Evolutionary conservation across 805 yeast species (phyloP).

Genomic region (Lipomyces sp.): DNA sequence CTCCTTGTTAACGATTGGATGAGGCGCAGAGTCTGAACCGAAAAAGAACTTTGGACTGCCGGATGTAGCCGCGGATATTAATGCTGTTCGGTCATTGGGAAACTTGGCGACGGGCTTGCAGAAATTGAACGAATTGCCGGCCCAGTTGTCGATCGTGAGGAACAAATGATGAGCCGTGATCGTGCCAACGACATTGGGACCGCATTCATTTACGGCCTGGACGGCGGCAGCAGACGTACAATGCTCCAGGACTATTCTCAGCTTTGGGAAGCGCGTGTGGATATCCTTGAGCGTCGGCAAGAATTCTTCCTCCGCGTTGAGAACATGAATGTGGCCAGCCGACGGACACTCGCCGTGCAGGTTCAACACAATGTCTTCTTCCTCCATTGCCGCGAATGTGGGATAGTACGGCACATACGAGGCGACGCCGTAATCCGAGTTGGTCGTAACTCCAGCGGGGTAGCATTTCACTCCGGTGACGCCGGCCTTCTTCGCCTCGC

Average conservation of each 20-base stretch:
- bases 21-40: constrained; percentile 98
- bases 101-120: constrained; percentile 98
- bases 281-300: constrained; percentile 81
- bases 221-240: constrained; percentile 91
- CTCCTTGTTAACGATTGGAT: constrained; percentile 75
- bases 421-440: constrained; percentile 85
- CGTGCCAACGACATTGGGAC: constrained; percentile 79
- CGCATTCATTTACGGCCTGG: constrained; percentile 67
- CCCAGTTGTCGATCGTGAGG: constrained; percentile 91
- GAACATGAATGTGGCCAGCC: constrained; percentile 71
- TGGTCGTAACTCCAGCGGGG: constrained; percentile 99
- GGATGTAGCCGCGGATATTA: constrained; percentile 82
- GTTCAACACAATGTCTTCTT: constrained; percentile 71
- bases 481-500: constrained; percentile 65
- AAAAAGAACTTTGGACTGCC: constrained; percentile 92
- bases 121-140: constrained; percentile 90
- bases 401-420: constrained; percentile 89
- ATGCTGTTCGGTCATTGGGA: constrained; percentile 76
- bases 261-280: constrained; percentile 77
- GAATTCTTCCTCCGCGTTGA: constrained; percentile 91
- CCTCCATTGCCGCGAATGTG: constrained; percentile 82
- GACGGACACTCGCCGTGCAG: constrained; percentile 95
- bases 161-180: constrained; percentile 94
- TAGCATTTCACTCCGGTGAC: constrained; percentile 90
- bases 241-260: constrained; percentile 87